Base-by-base conservation (phyloP, 805 yeast genomes). In the Wickerhamiella siamensis region DNA sequence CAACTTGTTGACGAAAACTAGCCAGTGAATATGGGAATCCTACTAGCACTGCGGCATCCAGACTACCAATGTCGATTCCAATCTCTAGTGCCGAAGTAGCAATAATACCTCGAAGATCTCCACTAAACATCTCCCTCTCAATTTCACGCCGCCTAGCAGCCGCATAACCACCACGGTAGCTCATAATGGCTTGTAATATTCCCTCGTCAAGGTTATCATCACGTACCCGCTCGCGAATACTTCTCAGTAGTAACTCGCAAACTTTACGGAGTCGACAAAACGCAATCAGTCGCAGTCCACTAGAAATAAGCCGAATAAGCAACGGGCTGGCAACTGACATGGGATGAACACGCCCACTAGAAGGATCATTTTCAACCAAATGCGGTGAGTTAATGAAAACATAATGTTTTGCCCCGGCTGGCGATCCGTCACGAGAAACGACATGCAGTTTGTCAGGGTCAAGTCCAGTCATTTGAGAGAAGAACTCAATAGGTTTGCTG, bases 61-160 rank as follows among this genome's bases (percentile, higher is more conserved):
- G 64, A 12, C 80, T 82, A 39, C 97, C 94, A 47, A 91, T 80
- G 65, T 91, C 98, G 40, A 91, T 83, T 45, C 99, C 99, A 38
- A 91, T 69, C 55, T 91, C 99, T 43, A 91, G 63, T 0, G 99
- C 98, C 60, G 87, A 86, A 0, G 99, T 91, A 0, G 98, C 88
- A 4, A 91, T 75, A 21, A 93, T 82, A 0, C 95, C 96, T 44
- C 78, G 67, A 21, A 91, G 60, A 42, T 77, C 74, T 1, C 97
- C 96, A 47, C 72, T 73, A 56, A 91, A 91, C 95, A 91, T 83
- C 51, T 82, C 83, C 37, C 70, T 67, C 58, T 91, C 99, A 43
- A 91, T 88, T 42, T 75, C 70, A 49, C 98, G 71, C 49, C 99
- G 69, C 54, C 88, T 97, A 2, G 71, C 61, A 1, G 87, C 77